Percentiles rank a stretch among this genome's conserved stretches.
phyloP scores from a whole-genome alignment of 2,329 filamentous ascomycete species.

The Talaromyces pinophilus region DNA sequence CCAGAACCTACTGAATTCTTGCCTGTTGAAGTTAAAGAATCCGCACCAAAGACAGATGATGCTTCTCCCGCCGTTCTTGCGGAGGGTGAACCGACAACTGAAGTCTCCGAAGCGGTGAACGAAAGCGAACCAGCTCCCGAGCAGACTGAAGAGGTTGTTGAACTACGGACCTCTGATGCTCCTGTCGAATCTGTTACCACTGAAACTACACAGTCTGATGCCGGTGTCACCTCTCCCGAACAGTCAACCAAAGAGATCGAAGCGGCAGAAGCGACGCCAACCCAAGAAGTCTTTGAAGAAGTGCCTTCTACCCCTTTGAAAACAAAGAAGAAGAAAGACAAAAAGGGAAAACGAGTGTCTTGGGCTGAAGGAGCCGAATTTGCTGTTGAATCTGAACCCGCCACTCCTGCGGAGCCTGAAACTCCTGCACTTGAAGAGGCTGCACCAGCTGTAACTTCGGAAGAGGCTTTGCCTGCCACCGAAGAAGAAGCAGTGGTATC shows the following conservation, averaged over 20 bases:
- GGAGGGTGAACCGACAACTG: not conserved
- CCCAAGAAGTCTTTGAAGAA: not conserved
- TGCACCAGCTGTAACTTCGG: not conserved
- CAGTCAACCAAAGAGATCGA: not conserved
- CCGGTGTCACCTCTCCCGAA: not conserved
- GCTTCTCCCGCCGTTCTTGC: not conserved
- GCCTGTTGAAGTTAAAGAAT: slow-evolving; percentile 7
- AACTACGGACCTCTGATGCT: not conserved
- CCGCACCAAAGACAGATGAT: slow-evolving; percentile 19
- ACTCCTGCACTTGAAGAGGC: not conserved
- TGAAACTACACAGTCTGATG: not conserved
- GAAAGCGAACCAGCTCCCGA: slow-evolving; percentile 6
- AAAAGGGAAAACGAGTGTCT: slow-evolving; percentile 39
- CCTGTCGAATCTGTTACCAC: not conserved
- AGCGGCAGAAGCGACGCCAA: not conserved
- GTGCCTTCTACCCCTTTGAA: slow-evolving; percentile 26
- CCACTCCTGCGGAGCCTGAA: slow-evolving; percentile 2
- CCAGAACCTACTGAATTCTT: not conserved
- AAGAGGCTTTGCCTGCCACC: not conserved
- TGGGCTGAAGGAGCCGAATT: slow-evolving; percentile 28
- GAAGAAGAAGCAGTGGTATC: not conserved
- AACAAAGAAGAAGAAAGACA: slow-evolving; percentile 46
- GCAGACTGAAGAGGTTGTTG: not conserved
- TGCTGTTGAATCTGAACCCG: not conserved
- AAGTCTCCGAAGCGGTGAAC: not conserved